Evolutionary conservation across 2,329 filamentous ascomycete genomes (phyloP).

Genomic region (Epichloe sibirici): DNA sequence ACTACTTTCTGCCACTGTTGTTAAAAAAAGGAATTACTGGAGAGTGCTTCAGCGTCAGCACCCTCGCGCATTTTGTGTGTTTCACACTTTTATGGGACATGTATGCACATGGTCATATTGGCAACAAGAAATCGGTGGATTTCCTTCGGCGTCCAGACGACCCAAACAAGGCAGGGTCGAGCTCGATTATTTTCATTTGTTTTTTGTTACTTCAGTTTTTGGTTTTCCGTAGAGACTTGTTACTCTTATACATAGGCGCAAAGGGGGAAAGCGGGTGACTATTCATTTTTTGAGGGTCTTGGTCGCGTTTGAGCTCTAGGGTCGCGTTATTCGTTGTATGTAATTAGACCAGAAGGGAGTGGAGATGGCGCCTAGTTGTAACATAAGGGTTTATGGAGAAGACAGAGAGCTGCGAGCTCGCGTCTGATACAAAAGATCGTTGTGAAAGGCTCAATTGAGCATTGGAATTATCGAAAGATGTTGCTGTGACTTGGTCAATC

Average conservation of each 20-base stretch:
- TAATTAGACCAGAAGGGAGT: not conserved
- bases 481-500: not conserved
- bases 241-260: slow-evolving; percentile 1
- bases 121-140: not conserved
- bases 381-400: not conserved
- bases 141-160: not conserved
- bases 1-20: slow-evolving; percentile 1
- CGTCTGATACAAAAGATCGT: not conserved
- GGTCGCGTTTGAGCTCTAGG: not conserved
- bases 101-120: not conserved
- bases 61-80: not conserved
- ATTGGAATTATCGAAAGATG: not conserved
- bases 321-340: slow-evolving; percentile 2
- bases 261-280: slow-evolving; percentile 1
- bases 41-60: slow-evolving; percentile 1
- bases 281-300: not conserved
- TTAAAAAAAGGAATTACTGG: slow-evolving; percentile 1
- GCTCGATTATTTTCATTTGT: not conserved
- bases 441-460: not conserved
- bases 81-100: not conserved
- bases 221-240: slow-evolving; percentile 2
- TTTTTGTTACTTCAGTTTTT: not conserved
- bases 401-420: not conserved
- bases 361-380: slow-evolving; percentile 1
- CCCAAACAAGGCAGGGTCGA: not conserved